phyloP scores from a whole-genome alignment of 139 green algal genomes.

The Trebouxia sp. region DNA sequence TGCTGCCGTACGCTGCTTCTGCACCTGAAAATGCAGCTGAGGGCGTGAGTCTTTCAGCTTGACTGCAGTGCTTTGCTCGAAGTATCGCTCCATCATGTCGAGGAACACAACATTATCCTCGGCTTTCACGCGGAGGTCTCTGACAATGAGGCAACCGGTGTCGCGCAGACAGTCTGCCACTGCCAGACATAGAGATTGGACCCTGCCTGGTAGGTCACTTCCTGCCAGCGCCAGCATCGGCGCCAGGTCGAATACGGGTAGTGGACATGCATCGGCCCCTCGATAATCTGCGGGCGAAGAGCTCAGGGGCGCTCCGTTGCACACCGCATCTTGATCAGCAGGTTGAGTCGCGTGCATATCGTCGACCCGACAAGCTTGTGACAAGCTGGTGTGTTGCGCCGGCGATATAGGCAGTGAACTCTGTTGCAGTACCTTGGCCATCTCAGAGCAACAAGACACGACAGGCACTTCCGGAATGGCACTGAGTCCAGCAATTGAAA shows the following conservation, averaged over 20 bases:
- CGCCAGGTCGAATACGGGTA: conserved; percentile 47
- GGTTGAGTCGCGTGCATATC: background rate
- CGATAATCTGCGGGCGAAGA: background rate
- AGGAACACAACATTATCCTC: conserved; percentile 78
- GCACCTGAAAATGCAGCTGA: conserved; percentile 81
- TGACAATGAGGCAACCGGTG: conserved; percentile 65
- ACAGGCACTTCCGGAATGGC: no score
- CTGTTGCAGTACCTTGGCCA: conserved; percentile 7
- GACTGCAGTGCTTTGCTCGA: conserved; percentile 52
- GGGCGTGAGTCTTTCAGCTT: conserved; percentile 74
- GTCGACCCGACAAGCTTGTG: background rate
- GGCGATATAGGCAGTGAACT: background rate
- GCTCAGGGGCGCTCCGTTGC: background rate
- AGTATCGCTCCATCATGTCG: conserved; percentile 89
- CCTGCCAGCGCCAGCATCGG: conserved; percentile 28
- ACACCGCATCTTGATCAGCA: background rate
- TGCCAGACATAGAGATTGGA: conserved; percentile 43
- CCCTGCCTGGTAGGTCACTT: background rate
- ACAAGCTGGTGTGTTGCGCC: background rate
- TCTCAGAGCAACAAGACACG: no score
- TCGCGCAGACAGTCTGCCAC: conserved; percentile 51
- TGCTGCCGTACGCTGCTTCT: background rate
- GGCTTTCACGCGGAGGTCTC: conserved; percentile 69
- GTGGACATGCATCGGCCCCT: background rate
- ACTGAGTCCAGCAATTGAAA: background rate